These are phyloP conservation scores for Claviceps africana DNA, from an alignment of 2,329 filamentous ascomycete genomes.

Conservation along the genomic window DNA sequence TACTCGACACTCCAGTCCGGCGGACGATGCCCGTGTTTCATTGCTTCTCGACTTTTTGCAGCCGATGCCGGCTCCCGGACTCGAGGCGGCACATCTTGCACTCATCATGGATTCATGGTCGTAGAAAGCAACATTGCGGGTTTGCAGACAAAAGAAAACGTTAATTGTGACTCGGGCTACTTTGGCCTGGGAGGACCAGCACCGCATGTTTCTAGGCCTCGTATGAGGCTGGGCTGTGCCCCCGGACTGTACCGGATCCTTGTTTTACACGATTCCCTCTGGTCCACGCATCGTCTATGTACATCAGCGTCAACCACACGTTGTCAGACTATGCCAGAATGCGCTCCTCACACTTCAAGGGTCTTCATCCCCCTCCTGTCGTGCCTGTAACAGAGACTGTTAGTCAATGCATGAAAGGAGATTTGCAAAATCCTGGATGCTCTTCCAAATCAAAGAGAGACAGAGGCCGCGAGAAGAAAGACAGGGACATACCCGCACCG, in stretches of 20 bases:
- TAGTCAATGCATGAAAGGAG: background rate
- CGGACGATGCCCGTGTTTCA: background rate
- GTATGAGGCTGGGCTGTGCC: background rate
- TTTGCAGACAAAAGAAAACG: conserved; percentile 1
- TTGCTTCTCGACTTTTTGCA: background rate
- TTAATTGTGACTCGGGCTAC: background rate
- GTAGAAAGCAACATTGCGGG: background rate
- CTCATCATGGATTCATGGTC: background rate
- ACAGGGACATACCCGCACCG: conserved; percentile 42
- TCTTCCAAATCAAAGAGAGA: background rate
- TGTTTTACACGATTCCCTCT: background rate
- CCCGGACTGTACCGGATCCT: background rate
- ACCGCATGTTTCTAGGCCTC: background rate
- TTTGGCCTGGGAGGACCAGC: background rate
- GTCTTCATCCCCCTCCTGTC: conserved; percentile 39
- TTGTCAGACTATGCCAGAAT: background rate
- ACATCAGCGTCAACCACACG: conserved; percentile 16
- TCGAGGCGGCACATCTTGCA: background rate
- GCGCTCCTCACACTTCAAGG: conserved; percentile 23
- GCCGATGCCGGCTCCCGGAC: background rate
- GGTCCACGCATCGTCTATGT: conserved; percentile 16
- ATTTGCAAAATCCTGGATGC: background rate
- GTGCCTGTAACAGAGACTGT: conserved; percentile 26
- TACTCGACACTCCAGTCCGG: too few species aligned
- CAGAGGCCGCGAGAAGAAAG: background rate